These are phyloP conservation scores for Talaromyces atroroseus DNA, from an alignment of 2,329 filamentous ascomycete genomes.

Conservation along the genomic window DNA sequence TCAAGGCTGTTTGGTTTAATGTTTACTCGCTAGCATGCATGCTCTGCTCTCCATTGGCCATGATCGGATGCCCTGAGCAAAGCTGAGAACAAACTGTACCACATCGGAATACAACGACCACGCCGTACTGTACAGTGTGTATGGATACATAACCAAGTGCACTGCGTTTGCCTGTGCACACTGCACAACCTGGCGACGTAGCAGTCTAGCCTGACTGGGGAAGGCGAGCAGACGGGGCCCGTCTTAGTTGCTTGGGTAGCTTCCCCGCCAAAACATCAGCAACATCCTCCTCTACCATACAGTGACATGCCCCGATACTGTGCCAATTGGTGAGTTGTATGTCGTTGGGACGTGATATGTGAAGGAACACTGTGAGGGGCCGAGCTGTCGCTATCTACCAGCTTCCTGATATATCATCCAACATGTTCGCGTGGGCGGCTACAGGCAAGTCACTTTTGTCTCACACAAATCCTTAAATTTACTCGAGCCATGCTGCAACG, in stretches of 20 bases:
- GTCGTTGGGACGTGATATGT: neutral
- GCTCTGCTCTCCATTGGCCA: no score
- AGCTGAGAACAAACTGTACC: no score
- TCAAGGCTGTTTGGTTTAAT: no score
- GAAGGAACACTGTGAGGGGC: neutral
- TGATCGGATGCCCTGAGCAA: no score
- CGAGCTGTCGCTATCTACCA: no score
- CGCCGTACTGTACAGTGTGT: no score
- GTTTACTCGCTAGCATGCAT: no score
- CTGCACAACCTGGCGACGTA: neutral
- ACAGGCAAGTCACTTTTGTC: slow-evolving; percentile 6
- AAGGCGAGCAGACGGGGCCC: neutral
- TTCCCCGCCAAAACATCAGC: neutral
- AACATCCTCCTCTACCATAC: neutral
- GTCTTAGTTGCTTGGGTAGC: neutral
- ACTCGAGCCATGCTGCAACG: slow-evolving; percentile 15
- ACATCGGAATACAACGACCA: no score
- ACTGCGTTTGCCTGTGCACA: no score
- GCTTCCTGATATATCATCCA: neutral
- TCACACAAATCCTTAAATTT: neutral
- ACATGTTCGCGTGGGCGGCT: slow-evolving; percentile 12
- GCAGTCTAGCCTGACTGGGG: neutral
- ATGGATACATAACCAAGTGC: no score
- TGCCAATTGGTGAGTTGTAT: neutral
- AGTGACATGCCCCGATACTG: neutral